Conservation (phyloP, 768 basidiomycete genomes). For the Zangia roseola region DNA sequence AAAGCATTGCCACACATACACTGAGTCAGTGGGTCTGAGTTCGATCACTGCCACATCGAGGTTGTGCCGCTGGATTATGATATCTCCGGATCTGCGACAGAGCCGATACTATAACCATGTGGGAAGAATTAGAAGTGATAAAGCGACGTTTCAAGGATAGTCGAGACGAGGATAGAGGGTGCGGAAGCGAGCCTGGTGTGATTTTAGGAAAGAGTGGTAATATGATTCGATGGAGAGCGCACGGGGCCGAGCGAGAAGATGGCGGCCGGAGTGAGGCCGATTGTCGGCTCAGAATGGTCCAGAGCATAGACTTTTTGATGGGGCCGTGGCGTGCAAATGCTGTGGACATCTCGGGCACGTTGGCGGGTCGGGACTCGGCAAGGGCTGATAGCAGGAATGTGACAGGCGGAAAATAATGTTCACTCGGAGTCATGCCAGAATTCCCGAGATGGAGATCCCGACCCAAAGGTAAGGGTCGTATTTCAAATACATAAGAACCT, state of each 20-base stretch:
- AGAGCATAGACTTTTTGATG: conserved; percentile 24
- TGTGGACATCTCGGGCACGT: conserved; percentile 1
- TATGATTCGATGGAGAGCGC: too few species aligned
- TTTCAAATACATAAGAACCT: conserved; percentile 36
- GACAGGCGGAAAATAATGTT: background rate
- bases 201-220: conserved; percentile 8
- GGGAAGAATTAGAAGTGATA: too few species aligned
- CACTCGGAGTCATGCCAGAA: background rate
- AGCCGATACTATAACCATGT: background rate
- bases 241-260: conserved; percentile 27
- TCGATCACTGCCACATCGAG: too few species aligned
- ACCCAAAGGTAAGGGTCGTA: conserved; percentile 8
- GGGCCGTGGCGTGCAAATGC: conserved; percentile 4
- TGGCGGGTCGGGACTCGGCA: background rate
- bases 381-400: too few species aligned
- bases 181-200: conserved; percentile 20
- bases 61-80: too few species aligned
- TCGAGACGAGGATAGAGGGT: conserved; percentile 3
- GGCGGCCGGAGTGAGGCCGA: conserved; percentile 5
- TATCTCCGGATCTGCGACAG: background rate
- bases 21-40: too few species aligned
- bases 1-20: too few species aligned
- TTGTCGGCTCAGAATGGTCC: background rate
- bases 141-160: conserved; percentile 13
- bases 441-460: conserved; percentile 11